Conservation (phyloP, 257 asterid species). For the Petunia secreta region DNA sequence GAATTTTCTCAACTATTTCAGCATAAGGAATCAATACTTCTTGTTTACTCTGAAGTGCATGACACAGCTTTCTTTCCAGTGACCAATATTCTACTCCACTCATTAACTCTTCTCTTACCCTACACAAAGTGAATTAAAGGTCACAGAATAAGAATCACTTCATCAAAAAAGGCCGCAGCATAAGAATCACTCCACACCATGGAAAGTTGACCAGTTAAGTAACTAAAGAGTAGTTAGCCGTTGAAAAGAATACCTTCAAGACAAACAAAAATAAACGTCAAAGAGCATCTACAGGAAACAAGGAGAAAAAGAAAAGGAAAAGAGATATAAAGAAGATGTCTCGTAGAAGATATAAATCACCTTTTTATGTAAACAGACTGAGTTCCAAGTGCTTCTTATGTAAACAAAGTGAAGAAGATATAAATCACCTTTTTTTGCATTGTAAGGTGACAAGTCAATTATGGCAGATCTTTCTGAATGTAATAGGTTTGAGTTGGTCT, state of each 20-base stretch:
- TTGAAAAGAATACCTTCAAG: conserved; percentile 11
- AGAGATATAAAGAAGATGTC: background rate
- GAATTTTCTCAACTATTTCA: background rate
- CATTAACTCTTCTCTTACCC: conserved; percentile 75
- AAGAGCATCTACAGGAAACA: background rate
- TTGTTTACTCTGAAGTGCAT: conserved; percentile 52
- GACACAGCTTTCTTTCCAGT: conserved; percentile 85
- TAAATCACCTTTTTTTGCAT: no score
- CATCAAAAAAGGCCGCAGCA: background rate
- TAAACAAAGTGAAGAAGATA: no score
- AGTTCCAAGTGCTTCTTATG: no score
- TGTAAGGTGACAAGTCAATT: no score
- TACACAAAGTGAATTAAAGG: conserved; percentile 33
- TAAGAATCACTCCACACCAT: background rate
- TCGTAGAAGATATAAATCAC: no score
- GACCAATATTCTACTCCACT: conserved; percentile 87
- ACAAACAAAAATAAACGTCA: background rate
- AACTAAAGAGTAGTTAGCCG: conserved; percentile 5
- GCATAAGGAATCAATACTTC: conserved; percentile 45
- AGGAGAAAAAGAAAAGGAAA: conserved; percentile 13
- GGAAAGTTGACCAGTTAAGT: conserved; percentile 11
- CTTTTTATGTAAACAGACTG: no score
- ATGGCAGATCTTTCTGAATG: no score
- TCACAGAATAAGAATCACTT: background rate
- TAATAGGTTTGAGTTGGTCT: no score